Percentiles rank a stretch among this genome's conserved stretches.
These are phyloP conservation scores for Conidiobolus incongruus DNA, from an alignment of 371 early-diverging fungal genomes.

Conservation along the genomic window DNA sequence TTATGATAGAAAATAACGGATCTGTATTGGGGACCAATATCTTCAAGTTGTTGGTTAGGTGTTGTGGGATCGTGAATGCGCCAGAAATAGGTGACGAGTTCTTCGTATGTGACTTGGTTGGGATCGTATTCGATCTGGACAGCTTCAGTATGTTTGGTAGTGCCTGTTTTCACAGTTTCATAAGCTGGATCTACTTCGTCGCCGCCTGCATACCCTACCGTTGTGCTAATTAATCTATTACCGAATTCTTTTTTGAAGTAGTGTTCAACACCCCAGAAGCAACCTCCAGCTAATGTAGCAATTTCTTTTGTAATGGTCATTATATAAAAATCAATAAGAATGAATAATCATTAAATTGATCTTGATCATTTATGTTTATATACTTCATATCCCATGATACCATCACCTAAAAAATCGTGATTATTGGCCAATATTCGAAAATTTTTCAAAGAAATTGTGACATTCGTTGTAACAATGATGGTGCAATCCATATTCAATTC, in stretches of 20 bases:
- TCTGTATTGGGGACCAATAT: constrained; percentile 68
- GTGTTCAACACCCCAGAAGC: constrained; percentile 55
- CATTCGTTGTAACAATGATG: too few relatives aligned
- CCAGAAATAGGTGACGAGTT: constrained; percentile 66
- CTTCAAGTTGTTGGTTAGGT: constrained; percentile 23
- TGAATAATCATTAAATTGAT: too few relatives aligned
- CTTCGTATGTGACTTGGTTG: constrained; percentile 28
- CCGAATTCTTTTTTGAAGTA: constrained; percentile 33
- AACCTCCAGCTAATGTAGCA: constrained; percentile 19
- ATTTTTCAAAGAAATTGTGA: too few relatives aligned
- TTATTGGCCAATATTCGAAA: too few relatives aligned
- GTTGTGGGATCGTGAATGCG: constrained; percentile 52
- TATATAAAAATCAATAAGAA: too few relatives aligned
- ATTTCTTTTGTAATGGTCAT: too few relatives aligned
- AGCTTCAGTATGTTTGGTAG: constrained; percentile 68
- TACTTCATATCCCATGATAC: too few relatives aligned
- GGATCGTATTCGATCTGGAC: constrained; percentile 55
- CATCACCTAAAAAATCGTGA: too few relatives aligned
- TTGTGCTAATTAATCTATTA: constrained; percentile 17
- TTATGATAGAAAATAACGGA: constrained; percentile 64
- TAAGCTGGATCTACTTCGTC: constrained; percentile 23
- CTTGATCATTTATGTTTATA: too few relatives aligned
- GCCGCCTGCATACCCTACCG: constrained; percentile 78
- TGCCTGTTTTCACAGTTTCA: constrained; percentile 27
- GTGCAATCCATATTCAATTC: too few relatives aligned